Evolutionary conservation across 345 rosid genomes (phyloP).

Genomic region (Linum lewisii): DNA sequence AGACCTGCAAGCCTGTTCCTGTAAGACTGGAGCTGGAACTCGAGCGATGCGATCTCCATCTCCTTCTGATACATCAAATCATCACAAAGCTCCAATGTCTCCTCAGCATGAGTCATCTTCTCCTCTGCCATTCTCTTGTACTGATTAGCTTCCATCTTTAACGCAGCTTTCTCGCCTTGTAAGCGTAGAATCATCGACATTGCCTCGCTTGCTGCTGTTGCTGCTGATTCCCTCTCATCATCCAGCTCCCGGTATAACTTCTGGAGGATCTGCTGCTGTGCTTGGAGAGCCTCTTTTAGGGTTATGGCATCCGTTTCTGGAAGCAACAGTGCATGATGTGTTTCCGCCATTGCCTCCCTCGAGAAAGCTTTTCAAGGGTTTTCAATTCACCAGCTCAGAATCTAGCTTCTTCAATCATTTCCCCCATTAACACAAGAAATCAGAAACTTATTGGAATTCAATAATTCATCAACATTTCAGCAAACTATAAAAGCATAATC

Average conservation of each 20-base stretch:
- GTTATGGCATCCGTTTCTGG: constrained; percentile 32
- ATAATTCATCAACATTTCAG: no score
- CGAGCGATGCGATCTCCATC: constrained; percentile 79
- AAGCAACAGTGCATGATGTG: constrained; percentile 14
- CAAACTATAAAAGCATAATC: not conserved
- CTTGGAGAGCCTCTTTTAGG: constrained; percentile 45
- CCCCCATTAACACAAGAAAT: no score
- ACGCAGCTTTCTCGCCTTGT: constrained; percentile 69
- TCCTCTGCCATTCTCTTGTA: constrained; percentile 83
- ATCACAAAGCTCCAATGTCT: constrained; percentile 58
- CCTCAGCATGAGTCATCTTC: constrained; percentile 68
- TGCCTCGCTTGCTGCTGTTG: constrained; percentile 71
- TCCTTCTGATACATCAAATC: constrained; percentile 73
- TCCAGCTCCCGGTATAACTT: constrained; percentile 56
- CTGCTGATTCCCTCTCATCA: constrained; percentile 75
- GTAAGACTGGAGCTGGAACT: constrained; percentile 72
- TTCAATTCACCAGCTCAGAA: not conserved
- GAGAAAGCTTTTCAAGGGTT: not conserved
- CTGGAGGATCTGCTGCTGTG: constrained; percentile 81
- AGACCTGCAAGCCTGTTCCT: constrained; percentile 56
- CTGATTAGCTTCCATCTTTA: constrained; percentile 84
- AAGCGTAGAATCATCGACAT: constrained; percentile 76
- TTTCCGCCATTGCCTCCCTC: constrained; percentile 28
- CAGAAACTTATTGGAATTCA: no score
- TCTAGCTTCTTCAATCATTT: not conserved